Base-by-base conservation (phyloP, 1,139 yeast genomes). In the Yamadazyma conglobata region DNA sequence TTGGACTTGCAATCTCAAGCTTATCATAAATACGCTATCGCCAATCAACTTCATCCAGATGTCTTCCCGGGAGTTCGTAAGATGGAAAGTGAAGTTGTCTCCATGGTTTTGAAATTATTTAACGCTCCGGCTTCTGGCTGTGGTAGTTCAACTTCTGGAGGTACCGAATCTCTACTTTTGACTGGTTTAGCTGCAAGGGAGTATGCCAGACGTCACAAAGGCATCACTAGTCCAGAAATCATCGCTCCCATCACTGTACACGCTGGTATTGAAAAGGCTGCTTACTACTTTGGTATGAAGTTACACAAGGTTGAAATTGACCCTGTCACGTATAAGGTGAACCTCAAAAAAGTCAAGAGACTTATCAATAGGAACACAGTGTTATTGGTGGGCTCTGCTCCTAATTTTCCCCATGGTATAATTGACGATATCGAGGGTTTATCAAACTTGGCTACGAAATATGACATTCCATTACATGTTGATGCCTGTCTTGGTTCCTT, bases 401-500 rank as follows among this genome's bases (percentile, higher is more conserved):
- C 98, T 22, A 91, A 89, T 60, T 91, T 79, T 58, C 97, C 98
- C 2, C 97, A 91, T 52, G 98, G 98, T 15, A 83, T 91, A 23
- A 79, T 87, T 38, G 98, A 91, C 58, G 91, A 89, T 48, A 88
- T 91, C 37, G 81, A 75, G 40, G 77, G 71, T 1, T 69, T 91
- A 26, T 77, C 94, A 6, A 52, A 70, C 16, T 50, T 91, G 14
- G 96, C 95, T 0, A 43, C 68, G 15, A 67, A 63, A 35, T 61
- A 83, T 54, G 59, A 72, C 10, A 74, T 89, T 25, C 96, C 96
- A 2, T 67, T 91, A 19, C 97, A 91, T 48, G 96, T 91, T 22
- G 98, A 91, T 55, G 93, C 96, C 25, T 91, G 98, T 54, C 65
- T 91, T 21, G 98, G 98, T 1, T 88, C 96, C 1, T 89, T 91